Evolutionary conservation across 2,329 filamentous ascomycete genomes (phyloP).

Genomic region (Fusarium kyushuense): DNA sequence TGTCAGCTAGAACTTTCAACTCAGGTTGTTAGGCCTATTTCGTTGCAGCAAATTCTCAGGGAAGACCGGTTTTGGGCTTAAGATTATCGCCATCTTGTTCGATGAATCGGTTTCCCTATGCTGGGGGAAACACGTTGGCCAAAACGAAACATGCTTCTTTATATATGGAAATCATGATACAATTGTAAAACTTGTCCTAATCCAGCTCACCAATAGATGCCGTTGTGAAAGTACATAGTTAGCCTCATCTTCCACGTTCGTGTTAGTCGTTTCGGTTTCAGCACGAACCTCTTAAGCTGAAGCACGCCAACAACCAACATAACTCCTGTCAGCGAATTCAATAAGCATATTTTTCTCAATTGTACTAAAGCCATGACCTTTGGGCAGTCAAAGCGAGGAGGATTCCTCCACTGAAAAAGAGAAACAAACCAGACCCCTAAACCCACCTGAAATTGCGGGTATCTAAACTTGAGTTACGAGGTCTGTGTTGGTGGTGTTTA

Average conservation of each 20-base stretch:
- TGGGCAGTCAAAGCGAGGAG: neutral
- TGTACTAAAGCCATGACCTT: neutral
- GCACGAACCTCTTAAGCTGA: constrained; percentile 1
- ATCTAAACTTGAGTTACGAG: neutral
- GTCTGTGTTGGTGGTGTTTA: constrained; percentile 13
- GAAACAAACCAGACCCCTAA: constrained; percentile 14
- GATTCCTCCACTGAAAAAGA: neutral
- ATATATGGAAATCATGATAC: neutral
- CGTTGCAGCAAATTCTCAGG: constrained; percentile 41
- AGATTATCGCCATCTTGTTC: too few species aligned
- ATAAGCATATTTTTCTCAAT: neutral
- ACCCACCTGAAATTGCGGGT: neutral
- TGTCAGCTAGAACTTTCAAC: constrained; percentile 38
- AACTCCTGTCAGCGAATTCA: neutral
- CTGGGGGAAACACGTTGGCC: neutral
- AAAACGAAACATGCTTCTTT: neutral
- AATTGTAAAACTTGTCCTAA: neutral
- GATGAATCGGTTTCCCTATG: too few species aligned
- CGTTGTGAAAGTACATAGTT: neutral
- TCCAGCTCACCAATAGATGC: neutral
- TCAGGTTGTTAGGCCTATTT: constrained; percentile 38
- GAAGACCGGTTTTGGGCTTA: too few species aligned
- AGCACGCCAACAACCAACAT: neutral
- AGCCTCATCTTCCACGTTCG: neutral
- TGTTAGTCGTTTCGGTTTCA: constrained; percentile 29